Percentiles rank a stretch among this genome's conserved stretches.
These are phyloP conservation scores for Pluteus cervinus DNA, from an alignment of 768 basidiomycete species.

Conservation along the genomic window DNA sequence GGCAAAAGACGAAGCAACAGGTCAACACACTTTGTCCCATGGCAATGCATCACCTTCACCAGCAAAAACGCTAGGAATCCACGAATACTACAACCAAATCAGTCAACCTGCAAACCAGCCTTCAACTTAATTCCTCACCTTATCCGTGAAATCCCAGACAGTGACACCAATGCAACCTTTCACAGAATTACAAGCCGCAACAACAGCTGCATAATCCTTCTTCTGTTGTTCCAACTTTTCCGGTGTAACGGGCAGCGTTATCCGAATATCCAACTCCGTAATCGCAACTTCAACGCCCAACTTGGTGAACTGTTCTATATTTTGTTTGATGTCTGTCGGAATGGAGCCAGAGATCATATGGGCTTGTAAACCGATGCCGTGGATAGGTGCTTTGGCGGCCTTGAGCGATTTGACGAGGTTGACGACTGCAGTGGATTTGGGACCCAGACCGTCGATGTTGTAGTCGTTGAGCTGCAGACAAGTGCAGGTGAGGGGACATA, in stretches of 20 bases:
- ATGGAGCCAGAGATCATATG: slow-evolving; percentile 45
- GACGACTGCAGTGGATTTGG: slow-evolving; percentile 37
- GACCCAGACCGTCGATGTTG: slow-evolving; percentile 11
- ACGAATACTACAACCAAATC: slow-evolving; percentile 13
- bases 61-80: slow-evolving; percentile 19
- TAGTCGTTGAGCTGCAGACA: not conserved
- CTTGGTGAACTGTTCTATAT: slow-evolving; percentile 37
- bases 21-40: slow-evolving; percentile 13
- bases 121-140: slow-evolving; percentile 10
- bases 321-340: slow-evolving; percentile 31
- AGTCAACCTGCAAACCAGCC: not conserved
- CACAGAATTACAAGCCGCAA: slow-evolving; percentile 30
- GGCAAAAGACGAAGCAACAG: too few species aligned
- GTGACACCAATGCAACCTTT: slow-evolving; percentile 17
- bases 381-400: slow-evolving; percentile 33
- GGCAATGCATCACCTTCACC: slow-evolving; percentile 20
- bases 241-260: slow-evolving; percentile 10
- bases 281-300: slow-evolving; percentile 49
- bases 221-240: slow-evolving; percentile 30
- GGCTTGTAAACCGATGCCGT: slow-evolving; percentile 44
- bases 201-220: slow-evolving; percentile 35
- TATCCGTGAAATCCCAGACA: slow-evolving; percentile 19
- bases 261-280: slow-evolving; percentile 48
- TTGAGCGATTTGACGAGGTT: slow-evolving; percentile 33
- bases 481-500: not conserved